Percentiles rank a stretch among this genome's conserved stretches.
Conservation (phyloP, 208 protist species). For the Angomonas ambiguus region DNA sequence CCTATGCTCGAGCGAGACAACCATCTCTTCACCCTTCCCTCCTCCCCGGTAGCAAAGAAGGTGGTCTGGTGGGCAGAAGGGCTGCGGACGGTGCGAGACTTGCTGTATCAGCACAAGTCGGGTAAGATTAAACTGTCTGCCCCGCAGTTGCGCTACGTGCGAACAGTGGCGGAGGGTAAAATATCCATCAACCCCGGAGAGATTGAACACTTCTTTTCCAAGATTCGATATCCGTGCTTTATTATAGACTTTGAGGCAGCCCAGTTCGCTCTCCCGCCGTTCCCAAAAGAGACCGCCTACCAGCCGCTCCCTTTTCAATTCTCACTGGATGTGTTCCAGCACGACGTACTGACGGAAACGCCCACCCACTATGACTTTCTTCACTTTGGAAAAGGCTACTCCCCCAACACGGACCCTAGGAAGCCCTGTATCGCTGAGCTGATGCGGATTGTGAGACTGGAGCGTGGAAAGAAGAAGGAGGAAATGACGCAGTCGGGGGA, state of each 20-base stretch:
- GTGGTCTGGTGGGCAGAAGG: constrained; percentile 74
- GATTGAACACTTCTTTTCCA: constrained; percentile 73
- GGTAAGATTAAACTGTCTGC: constrained; percentile 68
- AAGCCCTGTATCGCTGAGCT: constrained; percentile 62
- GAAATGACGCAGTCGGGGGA: constrained; percentile 59
- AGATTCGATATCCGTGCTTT: constrained; percentile 79
- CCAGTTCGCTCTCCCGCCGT: constrained; percentile 86
- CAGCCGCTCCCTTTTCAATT: constrained; percentile 87
- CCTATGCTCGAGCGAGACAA: constrained; percentile 62
- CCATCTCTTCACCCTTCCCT: constrained; percentile 86
- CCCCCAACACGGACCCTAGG: constrained; percentile 76
- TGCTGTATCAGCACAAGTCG: constrained; percentile 51
- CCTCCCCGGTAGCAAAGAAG: constrained; percentile 62
- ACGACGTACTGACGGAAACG: constrained; percentile 80
- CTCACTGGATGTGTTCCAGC: constrained; percentile 86
- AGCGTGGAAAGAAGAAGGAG: constrained; percentile 65
- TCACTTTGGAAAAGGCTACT: constrained; percentile 85
- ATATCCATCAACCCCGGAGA: constrained; percentile 69
- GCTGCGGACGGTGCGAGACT: constrained; percentile 64
- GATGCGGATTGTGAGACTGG: constrained; percentile 66
- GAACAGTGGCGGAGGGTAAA: constrained; percentile 52
- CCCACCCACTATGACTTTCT: constrained; percentile 88
- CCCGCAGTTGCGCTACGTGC: constrained; percentile 77
- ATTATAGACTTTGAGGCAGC: constrained; percentile 89
- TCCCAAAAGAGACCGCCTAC: constrained; percentile 70